Conservation (phyloP, 2,329 filamentous ascomycete genomes). For the Ophiostoma montium region DNA sequence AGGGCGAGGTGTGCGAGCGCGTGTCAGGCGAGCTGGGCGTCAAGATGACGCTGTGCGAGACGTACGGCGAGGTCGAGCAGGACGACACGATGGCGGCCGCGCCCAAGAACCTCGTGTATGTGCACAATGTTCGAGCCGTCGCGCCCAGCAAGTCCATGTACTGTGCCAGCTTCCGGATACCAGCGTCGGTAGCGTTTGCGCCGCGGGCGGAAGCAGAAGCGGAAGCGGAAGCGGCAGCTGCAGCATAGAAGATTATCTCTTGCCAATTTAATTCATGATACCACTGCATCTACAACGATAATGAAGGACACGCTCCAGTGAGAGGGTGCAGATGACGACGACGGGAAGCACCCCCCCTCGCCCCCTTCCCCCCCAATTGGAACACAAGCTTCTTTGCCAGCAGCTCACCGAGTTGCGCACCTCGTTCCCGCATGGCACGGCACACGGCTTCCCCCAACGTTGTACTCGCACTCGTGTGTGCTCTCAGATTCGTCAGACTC, state of each 20-base stretch:
- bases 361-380: too few species aligned
- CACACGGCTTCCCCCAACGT: too few species aligned
- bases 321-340: too few species aligned
- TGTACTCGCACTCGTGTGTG: too few species aligned
- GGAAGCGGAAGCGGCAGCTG: background rate
- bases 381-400: too few species aligned
- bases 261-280: too few species aligned
- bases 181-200: slow-evolving; percentile 67
- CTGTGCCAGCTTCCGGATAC: slow-evolving; percentile 82
- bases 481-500: too few species aligned
- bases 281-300: too few species aligned
- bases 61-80: slow-evolving; percentile 28
- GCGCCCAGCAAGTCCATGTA: slow-evolving; percentile 94
- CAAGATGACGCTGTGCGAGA: slow-evolving; percentile 30
- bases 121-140: slow-evolving; percentile 69
- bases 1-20: slow-evolving; percentile 50
- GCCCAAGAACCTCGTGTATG: slow-evolving; percentile 30
- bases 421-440: too few species aligned
- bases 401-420: too few species aligned
- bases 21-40: slow-evolving; percentile 48
- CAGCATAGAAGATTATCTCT: background rate
- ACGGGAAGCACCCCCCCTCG: too few species aligned
- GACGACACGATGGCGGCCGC: slow-evolving; percentile 15
- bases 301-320: too few species aligned
- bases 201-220: slow-evolving; percentile 10